These are phyloP conservation scores for Platanthera zijinensis DNA, from an alignment of 106 monocot genomes.

Conservation along the genomic window DNA sequence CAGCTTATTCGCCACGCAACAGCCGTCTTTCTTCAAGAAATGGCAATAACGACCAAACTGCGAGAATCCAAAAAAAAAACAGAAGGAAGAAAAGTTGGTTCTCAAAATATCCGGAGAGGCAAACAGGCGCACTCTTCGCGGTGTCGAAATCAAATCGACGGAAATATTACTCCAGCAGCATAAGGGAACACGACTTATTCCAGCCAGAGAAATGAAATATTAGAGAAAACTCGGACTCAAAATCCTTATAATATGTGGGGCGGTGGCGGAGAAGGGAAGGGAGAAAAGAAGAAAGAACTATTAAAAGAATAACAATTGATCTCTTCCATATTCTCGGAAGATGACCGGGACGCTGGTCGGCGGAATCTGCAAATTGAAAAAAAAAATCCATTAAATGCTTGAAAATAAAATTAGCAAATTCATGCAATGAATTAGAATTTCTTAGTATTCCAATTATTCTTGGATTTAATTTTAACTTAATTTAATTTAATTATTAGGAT, in stretches of 20 bases:
- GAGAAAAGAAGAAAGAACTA: not conserved
- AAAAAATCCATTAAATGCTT: not conserved
- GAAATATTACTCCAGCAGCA: not conserved
- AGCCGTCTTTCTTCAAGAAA: too few species aligned
- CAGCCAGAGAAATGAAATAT: not conserved
- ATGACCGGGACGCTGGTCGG: constrained; percentile 92
- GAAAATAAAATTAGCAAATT: too few species aligned
- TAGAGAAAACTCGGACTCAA: not conserved
- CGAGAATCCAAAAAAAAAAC: not conserved
- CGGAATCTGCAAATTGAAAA: constrained; percentile 52
- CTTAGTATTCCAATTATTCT: too few species aligned
- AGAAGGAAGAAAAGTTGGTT: not conserved
- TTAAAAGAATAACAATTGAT: constrained; percentile 64
- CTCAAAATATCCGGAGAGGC: constrained; percentile 27
- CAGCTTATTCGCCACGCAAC: too few species aligned
- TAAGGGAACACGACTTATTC: too few species aligned
- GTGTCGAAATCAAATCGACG: constrained; percentile 1
- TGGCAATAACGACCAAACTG: too few species aligned
- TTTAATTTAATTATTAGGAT: too few species aligned
- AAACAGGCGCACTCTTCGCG: constrained; percentile 35
- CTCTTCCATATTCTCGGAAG: constrained; percentile 81
- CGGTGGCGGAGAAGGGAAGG: not conserved
- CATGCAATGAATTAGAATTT: too few species aligned
- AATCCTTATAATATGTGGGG: not conserved
- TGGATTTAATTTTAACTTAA: too few species aligned